Conservation (phyloP, 768 basidiomycete species). For the Leccinum subtestaceum region DNA sequence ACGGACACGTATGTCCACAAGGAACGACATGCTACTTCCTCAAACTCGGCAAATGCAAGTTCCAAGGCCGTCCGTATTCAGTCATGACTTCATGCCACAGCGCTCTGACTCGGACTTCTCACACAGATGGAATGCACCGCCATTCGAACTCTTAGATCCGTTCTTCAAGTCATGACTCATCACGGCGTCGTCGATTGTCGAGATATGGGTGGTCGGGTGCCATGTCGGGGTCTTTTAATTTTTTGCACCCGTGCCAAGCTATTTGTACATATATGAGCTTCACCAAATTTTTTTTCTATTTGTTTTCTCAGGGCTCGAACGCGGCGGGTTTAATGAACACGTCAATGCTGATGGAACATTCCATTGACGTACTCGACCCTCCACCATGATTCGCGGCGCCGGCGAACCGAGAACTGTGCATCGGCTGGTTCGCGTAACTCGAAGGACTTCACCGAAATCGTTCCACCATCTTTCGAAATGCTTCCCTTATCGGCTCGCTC, state of each 20-base stretch:
- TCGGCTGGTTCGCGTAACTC: constrained; percentile 29
- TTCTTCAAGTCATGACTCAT: constrained; percentile 5
- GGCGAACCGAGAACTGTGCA: constrained; percentile 21
- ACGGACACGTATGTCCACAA: constrained; percentile 39
- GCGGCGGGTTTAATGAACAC: constrained; percentile 27
- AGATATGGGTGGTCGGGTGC: constrained; percentile 8
- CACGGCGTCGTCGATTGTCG: constrained; percentile 9
- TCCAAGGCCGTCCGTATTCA: constrained; percentile 49
- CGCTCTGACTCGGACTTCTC: constrained; percentile 15
- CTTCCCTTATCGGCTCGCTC: constrained; percentile 38
- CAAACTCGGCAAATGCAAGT: constrained; percentile 60
- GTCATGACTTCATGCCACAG: constrained; percentile 8
- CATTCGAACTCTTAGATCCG: constrained; percentile 19
- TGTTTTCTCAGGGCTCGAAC: constrained; percentile 25
- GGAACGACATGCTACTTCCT: constrained; percentile 50
- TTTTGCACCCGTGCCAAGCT: constrained; percentile 9
- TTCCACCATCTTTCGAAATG: constrained; percentile 21
- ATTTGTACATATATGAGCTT: constrained; percentile 38
- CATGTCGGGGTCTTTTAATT: constrained; percentile 9
- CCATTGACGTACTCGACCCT: constrained; percentile 32
- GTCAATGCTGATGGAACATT: constrained; percentile 35
- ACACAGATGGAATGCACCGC: constrained; percentile 42
- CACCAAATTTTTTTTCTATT: constrained; percentile 20
- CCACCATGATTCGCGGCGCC: constrained; percentile 26
- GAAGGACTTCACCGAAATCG: constrained; percentile 21